Conservation (phyloP, 805 yeast species). For the Ogataea glucozyma region DNA sequence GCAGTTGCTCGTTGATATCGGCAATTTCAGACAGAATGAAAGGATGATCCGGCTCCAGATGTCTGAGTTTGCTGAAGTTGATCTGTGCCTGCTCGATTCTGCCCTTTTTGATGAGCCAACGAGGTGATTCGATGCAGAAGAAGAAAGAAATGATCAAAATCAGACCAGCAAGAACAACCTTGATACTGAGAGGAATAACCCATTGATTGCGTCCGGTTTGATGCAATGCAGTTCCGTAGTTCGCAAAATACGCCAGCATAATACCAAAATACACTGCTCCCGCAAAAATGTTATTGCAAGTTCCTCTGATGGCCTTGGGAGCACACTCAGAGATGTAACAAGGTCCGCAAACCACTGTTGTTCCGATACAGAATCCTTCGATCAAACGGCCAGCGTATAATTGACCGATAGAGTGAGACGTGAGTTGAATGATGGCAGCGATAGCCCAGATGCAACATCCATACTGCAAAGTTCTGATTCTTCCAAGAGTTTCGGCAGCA, state of each 20-base stretch:
- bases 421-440: slow-evolving; percentile 50
- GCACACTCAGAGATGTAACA: slow-evolving; percentile 54
- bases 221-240: slow-evolving; percentile 53
- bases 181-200: slow-evolving; percentile 52
- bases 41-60: slow-evolving; percentile 47
- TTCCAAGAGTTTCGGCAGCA: slow-evolving; percentile 51
- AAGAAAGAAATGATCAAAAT: slow-evolving; percentile 42
- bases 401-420: slow-evolving; percentile 48
- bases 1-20: slow-evolving; percentile 50
- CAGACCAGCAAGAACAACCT: slow-evolving; percentile 49
- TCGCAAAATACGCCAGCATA: slow-evolving; percentile 48
- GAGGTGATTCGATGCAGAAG: slow-evolving; percentile 50
- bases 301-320: slow-evolving; percentile 53
- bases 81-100: slow-evolving; percentile 41
- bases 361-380: slow-evolving; percentile 57
- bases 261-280: slow-evolving; percentile 61
- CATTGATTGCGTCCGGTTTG: slow-evolving; percentile 43
- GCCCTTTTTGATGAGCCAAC: slow-evolving; percentile 50
- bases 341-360: slow-evolving; percentile 57
- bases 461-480: slow-evolving; percentile 48
- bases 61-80: slow-evolving; percentile 44
- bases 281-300: slow-evolving; percentile 52
- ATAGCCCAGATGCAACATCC: slow-evolving; percentile 46
- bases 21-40: slow-evolving; percentile 50
- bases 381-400: slow-evolving; percentile 55